phyloP scores from a whole-genome alignment of 129 eudicot species.

The Tanacetum coccineum region DNA sequence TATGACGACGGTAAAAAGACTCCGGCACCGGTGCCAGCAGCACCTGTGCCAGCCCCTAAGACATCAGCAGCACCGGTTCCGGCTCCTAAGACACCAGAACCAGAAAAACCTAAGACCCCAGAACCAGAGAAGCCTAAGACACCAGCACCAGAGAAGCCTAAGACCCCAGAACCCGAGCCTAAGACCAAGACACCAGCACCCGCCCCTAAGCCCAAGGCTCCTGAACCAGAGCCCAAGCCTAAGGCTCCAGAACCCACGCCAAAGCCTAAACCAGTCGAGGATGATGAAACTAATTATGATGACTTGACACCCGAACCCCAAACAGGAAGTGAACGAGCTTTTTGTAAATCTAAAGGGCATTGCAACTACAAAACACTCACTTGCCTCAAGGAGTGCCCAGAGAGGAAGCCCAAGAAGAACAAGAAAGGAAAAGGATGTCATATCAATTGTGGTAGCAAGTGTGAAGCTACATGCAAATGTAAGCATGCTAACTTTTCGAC shows the following conservation, averaged over 20 bases:
- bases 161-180: not conserved
- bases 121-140: slow-evolving; percentile 4
- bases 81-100: not conserved
- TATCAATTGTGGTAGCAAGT: slow-evolving; percentile 54
- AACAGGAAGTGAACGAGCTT: slow-evolving; percentile 44
- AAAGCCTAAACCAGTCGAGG: slow-evolving; percentile 23
- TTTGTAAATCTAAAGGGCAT: slow-evolving; percentile 34
- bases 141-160: not conserved
- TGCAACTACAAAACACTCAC: slow-evolving; percentile 46
- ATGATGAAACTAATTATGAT: slow-evolving; percentile 31
- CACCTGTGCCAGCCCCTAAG: slow-evolving; percentile 4
- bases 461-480: slow-evolving; percentile 75
- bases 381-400: slow-evolving; percentile 59
- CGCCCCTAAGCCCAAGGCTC: slow-evolving; percentile 4
- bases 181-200: slow-evolving; percentile 8
- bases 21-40: not conserved
- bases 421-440: slow-evolving; percentile 59
- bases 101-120: not conserved
- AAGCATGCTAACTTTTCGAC: not conserved
- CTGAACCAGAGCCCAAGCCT: not conserved
- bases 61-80: slow-evolving; percentile 8
- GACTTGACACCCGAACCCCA: slow-evolving; percentile 31
- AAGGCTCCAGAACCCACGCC: slow-evolving; percentile 10
- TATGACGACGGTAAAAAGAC: slow-evolving; percentile 20
- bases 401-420: slow-evolving; percentile 72